Percentiles rank a stretch among this genome's conserved stretches.
These are phyloP conservation scores for Sclerospora graminicola DNA, from an alignment of 352 stramenopile genomes.

Conservation along the genomic window DNA sequence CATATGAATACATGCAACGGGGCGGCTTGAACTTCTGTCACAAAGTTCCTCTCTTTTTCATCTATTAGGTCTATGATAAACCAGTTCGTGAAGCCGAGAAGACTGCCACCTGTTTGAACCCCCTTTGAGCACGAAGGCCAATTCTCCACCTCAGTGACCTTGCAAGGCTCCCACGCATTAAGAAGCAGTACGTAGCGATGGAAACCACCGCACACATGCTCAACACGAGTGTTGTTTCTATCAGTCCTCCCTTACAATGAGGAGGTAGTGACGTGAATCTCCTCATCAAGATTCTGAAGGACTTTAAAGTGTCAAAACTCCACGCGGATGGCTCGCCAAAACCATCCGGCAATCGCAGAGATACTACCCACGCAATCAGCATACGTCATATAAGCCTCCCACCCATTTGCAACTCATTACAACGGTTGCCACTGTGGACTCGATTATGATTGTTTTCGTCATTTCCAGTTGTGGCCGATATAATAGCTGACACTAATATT, in stretches of 20 bases:
- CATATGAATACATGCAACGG: constrained; percentile 13
- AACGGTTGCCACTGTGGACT: constrained; percentile 14
- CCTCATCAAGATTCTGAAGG: constrained; percentile 76
- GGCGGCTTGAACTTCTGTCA: constrained; percentile 8
- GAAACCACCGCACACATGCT: not conserved
- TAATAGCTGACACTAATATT: constrained; percentile 1
- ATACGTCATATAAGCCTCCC: not conserved
- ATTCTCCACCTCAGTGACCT: constrained; percentile 53
- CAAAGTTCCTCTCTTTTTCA: constrained; percentile 8
- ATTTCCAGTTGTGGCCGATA: constrained; percentile 42
- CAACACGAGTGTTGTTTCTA: constrained; percentile 17
- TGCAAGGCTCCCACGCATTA: constrained; percentile 17
- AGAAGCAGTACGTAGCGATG: constrained; percentile 5
- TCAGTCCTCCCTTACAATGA: constrained; percentile 76
- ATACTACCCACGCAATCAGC: not conserved
- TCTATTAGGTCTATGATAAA: not conserved
- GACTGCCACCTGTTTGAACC: constrained; percentile 37
- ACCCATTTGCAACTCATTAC: constrained; percentile 1
- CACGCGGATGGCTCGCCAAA: constrained; percentile 56
- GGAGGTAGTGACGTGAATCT: constrained; percentile 63
- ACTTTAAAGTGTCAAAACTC: constrained; percentile 23
- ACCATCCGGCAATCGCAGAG: constrained; percentile 34
- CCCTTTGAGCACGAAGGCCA: constrained; percentile 58
- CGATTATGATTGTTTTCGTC: constrained; percentile 30
- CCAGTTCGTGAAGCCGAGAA: constrained; percentile 4